Evolutionary conservation across 768 basidiomycete species (phyloP), one percentile per base, ranked within the genome.

Genomic region (Macrolepiota albuminosa): DNA sequence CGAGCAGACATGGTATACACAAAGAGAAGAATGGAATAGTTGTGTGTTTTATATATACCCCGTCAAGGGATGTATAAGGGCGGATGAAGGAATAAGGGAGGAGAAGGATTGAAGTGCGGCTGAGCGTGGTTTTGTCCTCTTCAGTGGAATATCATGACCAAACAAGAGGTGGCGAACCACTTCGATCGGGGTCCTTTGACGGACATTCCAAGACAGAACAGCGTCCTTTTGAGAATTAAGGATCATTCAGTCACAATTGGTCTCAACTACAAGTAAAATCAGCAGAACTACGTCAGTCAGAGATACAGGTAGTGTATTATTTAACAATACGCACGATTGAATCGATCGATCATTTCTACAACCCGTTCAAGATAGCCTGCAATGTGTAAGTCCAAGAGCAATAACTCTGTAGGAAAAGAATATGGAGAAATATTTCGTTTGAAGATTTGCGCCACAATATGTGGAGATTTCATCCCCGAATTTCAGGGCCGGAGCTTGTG

Each of bases 1-100:
- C 59, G 60, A 58, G 63, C 64, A 64, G 70, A 60, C 73, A 72
- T 72, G 60, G 53, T 66, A 61, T 60, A 63, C 64, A 63, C 65
- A 68, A 66, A 67, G 63, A 64, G 64, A 63, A 63, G 61, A 65
- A 70, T 64, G 65, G 63, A 47, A 68, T 73, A 72, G 72, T 61
- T 63, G 69, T 73, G 70, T 71, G 67, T 67, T 65, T 65, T 63
- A 69, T 64, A 69, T 64, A 69, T 63, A 76, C 72, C 75, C 73
- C 75, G 73, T 75, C 75, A 73, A 76, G 75, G 74, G 74, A 73
- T 73, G 71, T 70, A 71, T 67, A 64, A 71, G 64, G 63, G 62
- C 61, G 68, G 62, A 60, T 63, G 58, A 64, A 66, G 68, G 65
- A 60, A 59, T 52, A 59, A 59, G 59, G 60, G 60, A 64, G 60